Conservation (phyloP, 75 land plant species). For the Ceratopteris richardii region DNA sequence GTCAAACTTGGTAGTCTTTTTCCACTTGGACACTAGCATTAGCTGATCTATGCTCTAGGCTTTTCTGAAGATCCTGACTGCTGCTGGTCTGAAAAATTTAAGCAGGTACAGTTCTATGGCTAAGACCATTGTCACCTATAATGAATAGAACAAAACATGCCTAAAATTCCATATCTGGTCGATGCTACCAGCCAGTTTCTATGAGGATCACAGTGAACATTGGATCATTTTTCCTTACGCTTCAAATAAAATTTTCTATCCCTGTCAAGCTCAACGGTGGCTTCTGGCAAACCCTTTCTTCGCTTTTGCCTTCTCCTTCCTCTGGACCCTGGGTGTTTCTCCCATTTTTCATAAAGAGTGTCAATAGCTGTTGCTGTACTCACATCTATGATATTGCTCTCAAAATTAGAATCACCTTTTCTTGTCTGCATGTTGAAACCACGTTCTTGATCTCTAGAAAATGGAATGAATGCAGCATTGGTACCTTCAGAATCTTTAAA, state of each 20-base stretch:
- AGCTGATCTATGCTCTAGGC: too few species aligned
- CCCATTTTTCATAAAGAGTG: constrained; percentile 19
- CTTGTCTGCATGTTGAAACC: neutral
- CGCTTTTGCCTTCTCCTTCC: constrained; percentile 23
- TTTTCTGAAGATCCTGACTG: too few species aligned
- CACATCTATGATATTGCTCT: constrained; percentile 12
- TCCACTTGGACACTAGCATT: too few species aligned
- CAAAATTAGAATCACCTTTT: neutral
- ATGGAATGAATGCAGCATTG: neutral
- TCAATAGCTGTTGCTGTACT: constrained; percentile 21
- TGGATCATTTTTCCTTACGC: neutral
- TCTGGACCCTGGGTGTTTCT: constrained; percentile 17
- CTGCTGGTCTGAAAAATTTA: too few species aligned
- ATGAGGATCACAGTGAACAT: too few species aligned
- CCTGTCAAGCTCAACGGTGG: constrained; percentile 25
- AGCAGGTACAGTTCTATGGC: too few species aligned
- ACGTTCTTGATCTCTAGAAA: neutral
- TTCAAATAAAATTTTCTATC: constrained; percentile 13
- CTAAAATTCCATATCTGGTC: too few species aligned
- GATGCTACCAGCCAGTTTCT: too few species aligned
- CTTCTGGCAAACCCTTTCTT: constrained; percentile 26
- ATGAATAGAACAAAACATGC: too few species aligned
- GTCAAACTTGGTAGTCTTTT: too few species aligned
- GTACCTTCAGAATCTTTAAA: neutral
- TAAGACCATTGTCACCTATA: too few species aligned